Conservation (phyloP, 345 rosid genomes). For the Turritis glabra region DNA sequence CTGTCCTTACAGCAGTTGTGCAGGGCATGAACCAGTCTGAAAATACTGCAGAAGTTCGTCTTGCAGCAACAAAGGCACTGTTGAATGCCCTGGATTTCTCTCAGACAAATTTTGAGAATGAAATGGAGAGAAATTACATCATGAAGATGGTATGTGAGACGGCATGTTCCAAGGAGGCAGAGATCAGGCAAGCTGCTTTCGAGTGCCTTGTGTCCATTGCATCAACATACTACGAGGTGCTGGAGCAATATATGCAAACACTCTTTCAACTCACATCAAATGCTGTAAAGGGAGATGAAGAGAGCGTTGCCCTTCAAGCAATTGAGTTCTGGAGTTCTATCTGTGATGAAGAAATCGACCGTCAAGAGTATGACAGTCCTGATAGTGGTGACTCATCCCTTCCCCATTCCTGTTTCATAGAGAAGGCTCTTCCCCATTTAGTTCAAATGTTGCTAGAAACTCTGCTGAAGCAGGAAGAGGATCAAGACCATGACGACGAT, state of each 20-base stretch:
- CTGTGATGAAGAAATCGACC: slow-evolving; percentile 95
- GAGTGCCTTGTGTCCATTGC: slow-evolving; percentile 97
- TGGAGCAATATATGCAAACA: slow-evolving; percentile 81
- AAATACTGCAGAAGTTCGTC: slow-evolving; percentile 71
- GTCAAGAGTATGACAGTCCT: slow-evolving; percentile 69
- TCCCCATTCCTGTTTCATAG: slow-evolving; percentile 68
- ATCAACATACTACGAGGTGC: slow-evolving; percentile 78
- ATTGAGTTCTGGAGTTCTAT: slow-evolving; percentile 97
- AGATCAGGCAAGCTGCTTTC: slow-evolving; percentile 87
- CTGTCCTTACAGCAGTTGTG: slow-evolving; percentile 92
- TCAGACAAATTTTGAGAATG: slow-evolving; percentile 88
- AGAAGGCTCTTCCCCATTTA: slow-evolving; percentile 76
- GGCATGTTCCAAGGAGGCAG: slow-evolving; percentile 76
- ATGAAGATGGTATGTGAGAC: slow-evolving; percentile 96
- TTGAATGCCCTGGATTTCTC: slow-evolving; percentile 91
- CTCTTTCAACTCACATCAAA: slow-evolving; percentile 86
- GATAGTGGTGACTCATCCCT: slow-evolving; percentile 64
- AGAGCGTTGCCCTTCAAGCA: slow-evolving; percentile 90
- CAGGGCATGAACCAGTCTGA: slow-evolving; percentile 93
- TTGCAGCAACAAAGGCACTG: slow-evolving; percentile 79
- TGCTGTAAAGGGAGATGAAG: slow-evolving; percentile 84
- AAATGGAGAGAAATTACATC: slow-evolving; percentile 86
- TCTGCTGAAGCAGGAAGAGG: slow-evolving; percentile 91
- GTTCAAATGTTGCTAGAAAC: slow-evolving; percentile 85
- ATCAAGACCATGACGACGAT: slow-evolving; percentile 86